Conservation (phyloP, 495 filamentous ascomycete species). For the Aspergillus nidulans region DNA sequence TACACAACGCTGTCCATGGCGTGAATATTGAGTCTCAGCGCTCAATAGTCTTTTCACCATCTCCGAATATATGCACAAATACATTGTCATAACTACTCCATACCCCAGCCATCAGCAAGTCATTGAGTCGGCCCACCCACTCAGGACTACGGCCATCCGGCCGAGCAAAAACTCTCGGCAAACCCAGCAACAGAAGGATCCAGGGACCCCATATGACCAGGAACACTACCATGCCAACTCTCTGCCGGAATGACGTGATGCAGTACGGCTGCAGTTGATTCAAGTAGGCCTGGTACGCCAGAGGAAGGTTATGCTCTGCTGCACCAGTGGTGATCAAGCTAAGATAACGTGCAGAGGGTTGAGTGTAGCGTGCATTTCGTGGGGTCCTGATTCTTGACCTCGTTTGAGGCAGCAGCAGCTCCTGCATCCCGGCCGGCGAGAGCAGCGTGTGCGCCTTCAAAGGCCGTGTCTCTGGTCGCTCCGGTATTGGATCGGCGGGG, state of each 20-base stretch:
- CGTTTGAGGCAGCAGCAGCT: neutral
- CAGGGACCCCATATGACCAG: slow-evolving; percentile 56
- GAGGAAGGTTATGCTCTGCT: slow-evolving; percentile 68
- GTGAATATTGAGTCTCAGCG: neutral
- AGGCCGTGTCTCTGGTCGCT: slow-evolving; percentile 29
- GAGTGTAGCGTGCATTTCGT: slow-evolving; percentile 63
- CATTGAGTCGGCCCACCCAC: slow-evolving; percentile 56
- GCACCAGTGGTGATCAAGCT: slow-evolving; percentile 72
- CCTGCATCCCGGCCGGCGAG: slow-evolving; percentile 36
- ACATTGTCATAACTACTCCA: slow-evolving; percentile 75
- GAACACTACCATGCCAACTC: slow-evolving; percentile 59
- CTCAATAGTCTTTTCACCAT: slow-evolving; percentile 73
- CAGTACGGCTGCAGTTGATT: slow-evolving; percentile 61
- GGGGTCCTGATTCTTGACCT: slow-evolving; percentile 30
- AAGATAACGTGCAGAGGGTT: slow-evolving; percentile 80
- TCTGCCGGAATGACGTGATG: slow-evolving; percentile 61
- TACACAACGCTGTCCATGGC: neutral
- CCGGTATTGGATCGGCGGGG: slow-evolving; percentile 35
- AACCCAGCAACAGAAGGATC: slow-evolving; percentile 43
- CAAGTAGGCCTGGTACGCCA: slow-evolving; percentile 69
- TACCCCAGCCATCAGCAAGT: slow-evolving; percentile 47
- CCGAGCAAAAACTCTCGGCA: slow-evolving; percentile 51
- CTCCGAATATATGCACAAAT: slow-evolving; percentile 68
- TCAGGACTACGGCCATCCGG: slow-evolving; percentile 59
- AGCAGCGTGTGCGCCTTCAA: slow-evolving; percentile 61